These are phyloP conservation scores for Dryadomyces quercivorus DNA, from an alignment of 2,329 filamentous ascomycete genomes.

Conservation along the genomic window DNA sequence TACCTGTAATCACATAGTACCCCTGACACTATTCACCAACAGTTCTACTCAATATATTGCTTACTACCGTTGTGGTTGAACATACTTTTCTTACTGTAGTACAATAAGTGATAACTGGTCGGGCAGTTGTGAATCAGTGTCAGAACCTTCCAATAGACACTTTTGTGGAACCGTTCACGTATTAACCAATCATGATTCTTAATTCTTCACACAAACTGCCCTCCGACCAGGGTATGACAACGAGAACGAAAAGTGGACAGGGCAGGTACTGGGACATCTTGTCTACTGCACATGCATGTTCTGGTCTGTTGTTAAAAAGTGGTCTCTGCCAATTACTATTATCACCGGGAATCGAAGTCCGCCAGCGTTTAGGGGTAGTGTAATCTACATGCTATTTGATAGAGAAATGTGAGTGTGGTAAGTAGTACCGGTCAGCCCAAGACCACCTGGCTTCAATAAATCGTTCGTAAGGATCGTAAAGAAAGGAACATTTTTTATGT, in stretches of 20 bases:
- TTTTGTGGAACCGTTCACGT: too few species aligned
- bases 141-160: too few species aligned
- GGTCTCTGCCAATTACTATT: conserved; percentile 14
- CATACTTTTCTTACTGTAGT: too few species aligned
- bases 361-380: conserved; percentile 7
- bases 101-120: too few species aligned
- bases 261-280: background rate
- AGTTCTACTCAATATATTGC: too few species aligned
- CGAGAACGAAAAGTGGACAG: background rate
- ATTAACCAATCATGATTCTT: too few species aligned
- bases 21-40: too few species aligned
- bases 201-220: too few species aligned
- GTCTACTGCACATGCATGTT: background rate
- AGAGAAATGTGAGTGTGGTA: conserved; percentile 1
- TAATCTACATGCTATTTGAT: conserved; percentile 3
- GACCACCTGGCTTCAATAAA: conserved; percentile 16
- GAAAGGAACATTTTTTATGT: conserved; percentile 23
- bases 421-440: conserved; percentile 7
- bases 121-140: too few species aligned
- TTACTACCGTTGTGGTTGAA: too few species aligned
- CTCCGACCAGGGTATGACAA: too few species aligned
- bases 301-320: conserved; percentile 3
- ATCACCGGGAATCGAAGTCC: conserved; percentile 9
- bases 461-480: conserved; percentile 44
- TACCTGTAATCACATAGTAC: too few species aligned